These are phyloP conservation scores for Trametes hirsuta DNA, from an alignment of 1,284 basidiomycete genomes.

Conservation along the genomic window DNA sequence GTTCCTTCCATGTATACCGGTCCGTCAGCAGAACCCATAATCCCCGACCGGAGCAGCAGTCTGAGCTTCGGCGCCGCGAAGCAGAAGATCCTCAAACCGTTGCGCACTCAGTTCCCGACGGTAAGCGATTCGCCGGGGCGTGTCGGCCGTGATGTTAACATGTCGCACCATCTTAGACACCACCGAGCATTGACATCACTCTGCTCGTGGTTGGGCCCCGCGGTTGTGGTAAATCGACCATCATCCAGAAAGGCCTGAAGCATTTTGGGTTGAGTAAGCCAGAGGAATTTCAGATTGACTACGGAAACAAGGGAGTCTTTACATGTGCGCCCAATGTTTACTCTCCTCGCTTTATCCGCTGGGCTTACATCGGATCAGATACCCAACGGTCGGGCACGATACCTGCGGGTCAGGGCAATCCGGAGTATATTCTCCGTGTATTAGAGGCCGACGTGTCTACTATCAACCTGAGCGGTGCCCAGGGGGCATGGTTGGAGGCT, in stretches of 20 bases:
- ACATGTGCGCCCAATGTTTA: constrained; percentile 26
- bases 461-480: constrained; percentile 30
- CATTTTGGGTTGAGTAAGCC: constrained; percentile 57
- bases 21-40: constrained; percentile 35
- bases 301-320: constrained; percentile 16
- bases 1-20: constrained; percentile 45
- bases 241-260: constrained; percentile 69
- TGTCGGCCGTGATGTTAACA: background rate
- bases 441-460: constrained; percentile 55
- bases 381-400: constrained; percentile 52
- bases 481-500: constrained; percentile 43
- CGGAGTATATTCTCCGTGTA: constrained; percentile 50
- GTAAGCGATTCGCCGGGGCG: background rate
- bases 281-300: constrained; percentile 36
- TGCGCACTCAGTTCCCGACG: constrained; percentile 33
- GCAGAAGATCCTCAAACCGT: constrained; percentile 33
- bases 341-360: background rate
- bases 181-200: constrained; percentile 43
- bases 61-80: constrained; percentile 33
- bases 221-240: constrained; percentile 73
- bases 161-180: constrained; percentile 2
- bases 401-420: constrained; percentile 38
- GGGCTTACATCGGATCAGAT: constrained; percentile 38
- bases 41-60: constrained; percentile 40
- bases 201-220: constrained; percentile 69